Conservation (phyloP, 441 rosid genomes). For the Gossypium laxum region DNA sequence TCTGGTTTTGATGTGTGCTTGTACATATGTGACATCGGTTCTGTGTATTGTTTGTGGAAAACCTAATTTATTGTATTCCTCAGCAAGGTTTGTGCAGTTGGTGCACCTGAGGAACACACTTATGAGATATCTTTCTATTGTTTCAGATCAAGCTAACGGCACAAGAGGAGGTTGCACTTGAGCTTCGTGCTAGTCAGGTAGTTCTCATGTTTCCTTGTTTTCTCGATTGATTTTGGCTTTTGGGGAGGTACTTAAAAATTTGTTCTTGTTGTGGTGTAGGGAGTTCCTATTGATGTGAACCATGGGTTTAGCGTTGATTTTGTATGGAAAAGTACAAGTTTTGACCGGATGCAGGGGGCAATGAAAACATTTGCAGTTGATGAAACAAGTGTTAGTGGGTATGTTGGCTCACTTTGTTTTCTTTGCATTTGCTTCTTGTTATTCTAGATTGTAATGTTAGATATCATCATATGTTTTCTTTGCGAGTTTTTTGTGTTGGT, state of each 20-base stretch:
- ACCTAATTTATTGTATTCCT: neutral
- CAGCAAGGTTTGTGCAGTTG: neutral
- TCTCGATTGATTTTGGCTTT: neutral
- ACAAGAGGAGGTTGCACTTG: conserved; percentile 96
- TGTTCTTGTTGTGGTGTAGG: conserved; percentile 37
- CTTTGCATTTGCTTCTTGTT: conserved; percentile 4
- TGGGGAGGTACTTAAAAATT: neutral
- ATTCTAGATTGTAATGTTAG: conserved; percentile 1
- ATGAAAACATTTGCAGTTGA: conserved; percentile 99
- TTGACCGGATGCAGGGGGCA: conserved; percentile 97
- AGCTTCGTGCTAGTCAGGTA: conserved; percentile 96
- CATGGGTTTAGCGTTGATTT: conserved; percentile 98
- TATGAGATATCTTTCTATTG: neutral
- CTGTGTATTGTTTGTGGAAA: neutral
- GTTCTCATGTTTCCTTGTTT: conserved; percentile 16
- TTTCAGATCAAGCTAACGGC: conserved; percentile 89
- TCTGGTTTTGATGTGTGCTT: neutral
- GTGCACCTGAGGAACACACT: neutral
- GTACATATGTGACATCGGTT: neutral
- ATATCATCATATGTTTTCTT: neutral
- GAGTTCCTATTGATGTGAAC: conserved; percentile 81
- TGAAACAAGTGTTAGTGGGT: conserved; percentile 99
- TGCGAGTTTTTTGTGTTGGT: neutral
- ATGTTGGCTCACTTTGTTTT: conserved; percentile 26
- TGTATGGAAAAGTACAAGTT: conserved; percentile 99